Base-by-base conservation (phyloP, 2,329 filamentous ascomycete species). In the Claviceps sp. region DNA sequence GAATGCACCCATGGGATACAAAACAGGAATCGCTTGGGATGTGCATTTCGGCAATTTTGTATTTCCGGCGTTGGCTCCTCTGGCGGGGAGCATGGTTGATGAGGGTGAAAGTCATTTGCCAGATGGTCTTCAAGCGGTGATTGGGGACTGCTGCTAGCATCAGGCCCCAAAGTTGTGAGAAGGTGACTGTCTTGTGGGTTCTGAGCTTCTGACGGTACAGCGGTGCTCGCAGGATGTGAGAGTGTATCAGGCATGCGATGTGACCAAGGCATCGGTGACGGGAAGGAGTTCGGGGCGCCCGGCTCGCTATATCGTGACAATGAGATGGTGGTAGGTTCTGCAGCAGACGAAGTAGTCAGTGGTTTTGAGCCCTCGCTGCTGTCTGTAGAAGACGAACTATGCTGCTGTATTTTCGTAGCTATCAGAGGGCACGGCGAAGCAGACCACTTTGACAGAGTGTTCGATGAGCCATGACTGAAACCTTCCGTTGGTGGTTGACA, bases 1-100 rank as follows among this genome's bases (percentile, higher is more conserved):
- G 79, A 80, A 60, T 72, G 72, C 50, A 82, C 63, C 67, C 74
- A 75, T 3, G 79, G 76, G 52, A 79, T 72, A 60, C 77, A 81
- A 52, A 74, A 73, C 4, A 80, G 57, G 53, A 79, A 79, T 14
- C 64, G 65, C 48, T 69, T 72, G 2, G 48, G 51, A 24, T 13
- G 47, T 20, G 48, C 26, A 34, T 55, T 53, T 30, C 38, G 51
- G 22, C 38, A 37, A 22, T 11, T 37, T 18, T 45, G 38, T 14
- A 50, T 37, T 2, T 48, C 18, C 34, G 37, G 20, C 13, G 16
- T 20, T 11, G n/a, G 20, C 37, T 47, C 42, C 2, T 47, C 43
- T 41, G 50, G 2, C 16, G 4, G 26, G 11, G 30, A 45, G 18
- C 14, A 45, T 11, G 20, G 41, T 50, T 45, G 41, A 18, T 22